Conservation (phyloP, 345 rosid species). For the Pistacia integerrima region DNA sequence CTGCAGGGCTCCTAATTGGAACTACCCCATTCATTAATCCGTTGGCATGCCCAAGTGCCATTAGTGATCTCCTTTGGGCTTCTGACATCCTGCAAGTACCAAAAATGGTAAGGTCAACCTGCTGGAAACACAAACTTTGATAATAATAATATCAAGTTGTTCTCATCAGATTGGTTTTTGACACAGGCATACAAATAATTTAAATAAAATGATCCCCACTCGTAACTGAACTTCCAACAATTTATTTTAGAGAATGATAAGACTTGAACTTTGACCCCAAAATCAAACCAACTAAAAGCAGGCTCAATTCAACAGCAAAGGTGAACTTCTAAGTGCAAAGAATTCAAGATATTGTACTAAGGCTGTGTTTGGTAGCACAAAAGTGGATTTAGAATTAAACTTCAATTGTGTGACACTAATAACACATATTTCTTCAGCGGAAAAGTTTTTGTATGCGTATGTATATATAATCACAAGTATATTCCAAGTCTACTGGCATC, state of each 20-base stretch:
- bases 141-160: background rate
- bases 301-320: background rate
- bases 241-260: too few relatives aligned
- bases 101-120: conserved; percentile 17
- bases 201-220: background rate
- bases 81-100: conserved; percentile 60
- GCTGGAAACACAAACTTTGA: background rate
- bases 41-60: conserved; percentile 51
- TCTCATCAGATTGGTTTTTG: background rate
- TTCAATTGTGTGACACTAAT: background rate
- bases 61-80: conserved; percentile 47
- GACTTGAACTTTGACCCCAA: background rate
- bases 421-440: background rate
- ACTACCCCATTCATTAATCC: conserved; percentile 58
- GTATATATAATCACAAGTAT: conserved; percentile 7
- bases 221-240: background rate
- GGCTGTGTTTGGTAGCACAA: conserved; percentile 6
- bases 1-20: conserved; percentile 57
- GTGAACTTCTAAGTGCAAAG: background rate
- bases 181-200: background rate
- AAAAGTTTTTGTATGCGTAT: background rate
- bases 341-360: background rate
- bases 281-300: conserved; percentile 4
- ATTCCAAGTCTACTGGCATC: conserved; percentile 9
- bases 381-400: conserved; percentile 3